Conservation (phyloP, 371 early-diverging fungal species). For the Globomyces sp. region DNA sequence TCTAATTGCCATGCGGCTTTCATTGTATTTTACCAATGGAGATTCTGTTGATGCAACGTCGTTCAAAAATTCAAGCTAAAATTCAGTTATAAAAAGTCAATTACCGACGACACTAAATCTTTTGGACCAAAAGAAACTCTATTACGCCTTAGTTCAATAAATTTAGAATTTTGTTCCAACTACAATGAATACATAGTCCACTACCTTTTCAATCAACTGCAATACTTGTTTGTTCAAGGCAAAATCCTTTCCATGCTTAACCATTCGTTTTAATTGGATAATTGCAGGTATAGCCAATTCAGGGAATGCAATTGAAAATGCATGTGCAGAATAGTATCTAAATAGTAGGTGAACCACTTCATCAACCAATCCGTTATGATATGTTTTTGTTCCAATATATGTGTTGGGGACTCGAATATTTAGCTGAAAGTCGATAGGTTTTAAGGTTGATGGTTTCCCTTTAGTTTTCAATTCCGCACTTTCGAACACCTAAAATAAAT, state of each 20-base stretch:
- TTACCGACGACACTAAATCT: conserved; percentile 42
- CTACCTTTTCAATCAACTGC: conserved; percentile 72
- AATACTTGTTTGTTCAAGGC: conserved; percentile 73
- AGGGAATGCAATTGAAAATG: conserved; percentile 82
- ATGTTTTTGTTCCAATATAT: conserved; percentile 77
- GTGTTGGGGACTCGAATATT: conserved; percentile 73
- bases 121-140: conserved; percentile 74
- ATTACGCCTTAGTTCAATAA: conserved; percentile 71
- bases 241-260: conserved; percentile 52
- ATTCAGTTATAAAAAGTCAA: neutral
- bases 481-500: conserved; percentile 33
- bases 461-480: conserved; percentile 40
- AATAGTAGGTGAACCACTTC: conserved; percentile 67
- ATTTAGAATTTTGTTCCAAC: conserved; percentile 73
- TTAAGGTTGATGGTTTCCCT: conserved; percentile 67
- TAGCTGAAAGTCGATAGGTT: conserved; percentile 76
- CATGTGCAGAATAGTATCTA: conserved; percentile 67
- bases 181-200: conserved; percentile 12
- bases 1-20: neutral
- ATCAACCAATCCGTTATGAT: conserved; percentile 75
- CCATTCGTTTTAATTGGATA: conserved; percentile 48
- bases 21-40: conserved; percentile 23
- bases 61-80: conserved; percentile 17
- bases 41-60: conserved; percentile 17
- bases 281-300: conserved; percentile 79